phyloP scores from a whole-genome alignment of 2,329 filamentous ascomycete genomes.

The Phoma sp. region DNA sequence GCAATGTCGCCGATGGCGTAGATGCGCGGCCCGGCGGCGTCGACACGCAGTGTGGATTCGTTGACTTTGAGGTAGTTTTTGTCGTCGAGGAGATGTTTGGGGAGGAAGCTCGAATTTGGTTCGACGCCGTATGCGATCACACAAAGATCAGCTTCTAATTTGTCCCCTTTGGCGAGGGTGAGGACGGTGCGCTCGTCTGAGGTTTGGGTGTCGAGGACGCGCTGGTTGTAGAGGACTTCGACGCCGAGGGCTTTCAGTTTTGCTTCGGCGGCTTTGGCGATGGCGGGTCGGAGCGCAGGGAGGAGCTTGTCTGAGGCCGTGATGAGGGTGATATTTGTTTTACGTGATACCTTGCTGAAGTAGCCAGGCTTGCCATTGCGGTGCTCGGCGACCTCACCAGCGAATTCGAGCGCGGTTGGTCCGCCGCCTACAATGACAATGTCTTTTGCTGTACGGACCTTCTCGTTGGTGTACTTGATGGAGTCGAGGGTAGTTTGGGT shows the following conservation, averaged over 20 bases:
- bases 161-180: slow-evolving; percentile 52
- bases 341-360: slow-evolving; percentile 41
- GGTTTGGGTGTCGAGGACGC: slow-evolving; percentile 34
- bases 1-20: slow-evolving; percentile 58
- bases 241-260: slow-evolving; percentile 58
- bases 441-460: slow-evolving; percentile 48
- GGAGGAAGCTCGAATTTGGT: slow-evolving; percentile 62
- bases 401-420: slow-evolving; percentile 56
- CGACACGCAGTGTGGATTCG: slow-evolving; percentile 53
- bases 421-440: slow-evolving; percentile 59
- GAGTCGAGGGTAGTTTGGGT: slow-evolving; percentile 33
- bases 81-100: slow-evolving; percentile 53
- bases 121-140: slow-evolving; percentile 59
- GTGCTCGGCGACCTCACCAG: slow-evolving; percentile 56
- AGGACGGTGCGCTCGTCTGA: slow-evolving; percentile 51
- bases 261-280: slow-evolving; percentile 53
- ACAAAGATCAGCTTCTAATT: slow-evolving; percentile 58
- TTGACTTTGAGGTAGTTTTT: slow-evolving; percentile 59
- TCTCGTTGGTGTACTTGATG: slow-evolving; percentile 45
- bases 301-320: slow-evolving; percentile 51
- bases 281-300: slow-evolving; percentile 48
- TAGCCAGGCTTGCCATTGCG: slow-evolving; percentile 50
- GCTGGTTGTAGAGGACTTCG: slow-evolving; percentile 50
- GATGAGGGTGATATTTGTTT: slow-evolving; percentile 54
- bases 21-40: slow-evolving; percentile 52